phyloP scores from a whole-genome alignment of 1,139 yeast species.

The Hansenula lynferdii region DNA sequence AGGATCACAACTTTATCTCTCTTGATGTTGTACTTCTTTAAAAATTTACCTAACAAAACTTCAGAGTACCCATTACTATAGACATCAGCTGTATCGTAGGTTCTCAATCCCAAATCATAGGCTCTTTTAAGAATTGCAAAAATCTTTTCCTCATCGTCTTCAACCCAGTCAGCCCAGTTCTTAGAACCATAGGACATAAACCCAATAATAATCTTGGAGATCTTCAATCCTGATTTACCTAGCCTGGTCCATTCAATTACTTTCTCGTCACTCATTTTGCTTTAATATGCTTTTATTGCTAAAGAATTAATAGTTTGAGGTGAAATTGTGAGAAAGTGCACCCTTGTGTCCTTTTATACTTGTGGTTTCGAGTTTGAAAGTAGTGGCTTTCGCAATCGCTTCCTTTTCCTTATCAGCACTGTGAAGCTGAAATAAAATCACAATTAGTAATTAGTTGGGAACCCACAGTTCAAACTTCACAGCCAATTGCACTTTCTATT shows the following conservation, averaged over 20 bases:
- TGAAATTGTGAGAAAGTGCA: too few relatives aligned
- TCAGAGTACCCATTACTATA: conserved; percentile 45
- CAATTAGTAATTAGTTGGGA: too few relatives aligned
- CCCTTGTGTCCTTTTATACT: not conserved
- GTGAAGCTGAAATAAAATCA: too few relatives aligned
- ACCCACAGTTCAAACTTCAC: too few relatives aligned
- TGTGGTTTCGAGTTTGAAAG: too few relatives aligned
- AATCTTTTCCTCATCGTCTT: conserved; percentile 38
- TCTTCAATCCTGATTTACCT: conserved; percentile 42
- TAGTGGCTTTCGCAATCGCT: too few relatives aligned
- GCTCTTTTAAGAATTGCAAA: conserved; percentile 41
- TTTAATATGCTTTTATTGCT: not conserved
- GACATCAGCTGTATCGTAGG: conserved; percentile 49
- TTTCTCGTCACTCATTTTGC: conserved; percentile 1
- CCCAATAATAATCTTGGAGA: conserved; percentile 50
- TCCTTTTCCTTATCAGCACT: too few relatives aligned
- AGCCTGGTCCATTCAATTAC: conserved; percentile 13
- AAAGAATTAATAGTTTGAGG: not conserved
- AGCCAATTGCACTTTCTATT: too few relatives aligned
- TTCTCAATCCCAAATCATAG: conserved; percentile 46
- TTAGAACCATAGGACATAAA: conserved; percentile 53
- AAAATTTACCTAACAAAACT: conserved; percentile 34
- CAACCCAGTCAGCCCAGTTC: conserved; percentile 44
- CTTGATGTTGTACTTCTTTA: conserved; percentile 35
- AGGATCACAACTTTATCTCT: conserved; percentile 41